Evolutionary conservation across 2,329 filamentous ascomycete species (phyloP).

Genomic region (Penicillium sp.): DNA sequence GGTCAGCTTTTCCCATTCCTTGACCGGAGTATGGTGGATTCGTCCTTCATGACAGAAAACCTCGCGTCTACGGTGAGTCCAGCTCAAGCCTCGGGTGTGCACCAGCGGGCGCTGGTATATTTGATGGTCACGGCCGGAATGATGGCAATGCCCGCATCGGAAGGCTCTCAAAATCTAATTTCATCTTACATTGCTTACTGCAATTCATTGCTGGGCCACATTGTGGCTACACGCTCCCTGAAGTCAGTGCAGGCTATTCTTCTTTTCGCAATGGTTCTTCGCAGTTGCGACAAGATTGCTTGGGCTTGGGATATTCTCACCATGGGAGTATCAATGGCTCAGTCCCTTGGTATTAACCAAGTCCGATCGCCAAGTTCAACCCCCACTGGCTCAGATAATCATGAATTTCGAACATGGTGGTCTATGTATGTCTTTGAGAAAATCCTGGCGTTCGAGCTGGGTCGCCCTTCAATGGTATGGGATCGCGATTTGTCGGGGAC

Average conservation of each 20-base stretch:
- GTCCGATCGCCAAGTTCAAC: not conserved
- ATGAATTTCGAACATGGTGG: slow-evolving; percentile 14
- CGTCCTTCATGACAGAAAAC: not conserved
- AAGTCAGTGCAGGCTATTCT: slow-evolving; percentile 16
- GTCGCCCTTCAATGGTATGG: slow-evolving; percentile 19
- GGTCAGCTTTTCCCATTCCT: slow-evolving; percentile 17
- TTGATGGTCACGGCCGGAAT: slow-evolving; percentile 10
- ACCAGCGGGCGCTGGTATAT: slow-evolving; percentile 8
- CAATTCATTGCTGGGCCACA: slow-evolving; percentile 19
- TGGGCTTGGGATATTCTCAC: slow-evolving; percentile 24
- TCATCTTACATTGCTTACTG: slow-evolving; percentile 18
- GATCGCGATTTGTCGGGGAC: slow-evolving; percentile 13
- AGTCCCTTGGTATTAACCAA: slow-evolving; percentile 20
- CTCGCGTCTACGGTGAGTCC: not conserved
- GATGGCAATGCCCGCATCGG: slow-evolving; percentile 7
- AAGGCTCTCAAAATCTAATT: slow-evolving; percentile 8
- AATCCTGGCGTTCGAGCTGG: slow-evolving; percentile 17
- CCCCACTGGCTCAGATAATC: not conserved
- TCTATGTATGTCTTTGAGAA: slow-evolving; percentile 22
- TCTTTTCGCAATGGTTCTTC: slow-evolving; percentile 18
- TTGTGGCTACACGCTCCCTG: slow-evolving; percentile 10
- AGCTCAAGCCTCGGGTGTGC: not conserved
- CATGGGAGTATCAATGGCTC: slow-evolving; percentile 18
- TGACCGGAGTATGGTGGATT: not conserved
- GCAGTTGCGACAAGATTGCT: slow-evolving; percentile 19